These are phyloP conservation scores for Isochrysis galbana DNA, from an alignment of 78 protist species.

Conservation along the genomic window DNA sequence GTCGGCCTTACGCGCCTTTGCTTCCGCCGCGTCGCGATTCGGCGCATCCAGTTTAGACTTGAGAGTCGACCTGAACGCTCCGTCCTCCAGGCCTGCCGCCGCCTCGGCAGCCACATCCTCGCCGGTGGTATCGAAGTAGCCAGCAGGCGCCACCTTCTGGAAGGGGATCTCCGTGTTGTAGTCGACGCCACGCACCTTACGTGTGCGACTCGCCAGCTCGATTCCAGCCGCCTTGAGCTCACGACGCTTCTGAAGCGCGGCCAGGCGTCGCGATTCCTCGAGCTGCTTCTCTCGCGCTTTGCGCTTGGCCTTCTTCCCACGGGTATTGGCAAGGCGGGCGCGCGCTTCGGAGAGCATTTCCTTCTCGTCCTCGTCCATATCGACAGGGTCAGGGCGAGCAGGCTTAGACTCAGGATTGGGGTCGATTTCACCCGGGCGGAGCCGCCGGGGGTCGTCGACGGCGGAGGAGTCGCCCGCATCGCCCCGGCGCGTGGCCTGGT, in stretches of 20 bases:
- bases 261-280: slow-evolving; percentile 96
- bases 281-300: slow-evolving; percentile 95
- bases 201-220: not conserved
- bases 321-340: slow-evolving; percentile 99
- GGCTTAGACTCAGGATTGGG: slow-evolving; percentile 96
- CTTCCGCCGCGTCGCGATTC: slow-evolving; percentile 40
- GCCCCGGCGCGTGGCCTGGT: slow-evolving; percentile 46
- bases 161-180: slow-evolving; percentile 60
- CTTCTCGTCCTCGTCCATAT: slow-evolving; percentile 99
- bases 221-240: slow-evolving; percentile 64
- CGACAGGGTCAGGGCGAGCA: slow-evolving; percentile 98
- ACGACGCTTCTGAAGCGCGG: slow-evolving; percentile 93
- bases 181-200: slow-evolving; percentile 35
- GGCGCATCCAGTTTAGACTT: slow-evolving; percentile 29
- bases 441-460: slow-evolving; percentile 88
- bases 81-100: not conserved
- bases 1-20: slow-evolving; percentile 51
- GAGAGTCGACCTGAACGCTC: not conserved
- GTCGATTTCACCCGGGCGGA: slow-evolving; percentile 95
- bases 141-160: slow-evolving; percentile 41
- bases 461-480: not conserved
- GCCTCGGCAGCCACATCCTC: slow-evolving; percentile 29
- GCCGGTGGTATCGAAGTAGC: slow-evolving; percentile 53
- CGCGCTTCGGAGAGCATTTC: slow-evolving; percentile 91
- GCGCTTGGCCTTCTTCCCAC: slow-evolving; percentile 98